Base-by-base conservation (phyloP, 176 grass and related monocot species). In the Tuctoria greenei region DNA sequence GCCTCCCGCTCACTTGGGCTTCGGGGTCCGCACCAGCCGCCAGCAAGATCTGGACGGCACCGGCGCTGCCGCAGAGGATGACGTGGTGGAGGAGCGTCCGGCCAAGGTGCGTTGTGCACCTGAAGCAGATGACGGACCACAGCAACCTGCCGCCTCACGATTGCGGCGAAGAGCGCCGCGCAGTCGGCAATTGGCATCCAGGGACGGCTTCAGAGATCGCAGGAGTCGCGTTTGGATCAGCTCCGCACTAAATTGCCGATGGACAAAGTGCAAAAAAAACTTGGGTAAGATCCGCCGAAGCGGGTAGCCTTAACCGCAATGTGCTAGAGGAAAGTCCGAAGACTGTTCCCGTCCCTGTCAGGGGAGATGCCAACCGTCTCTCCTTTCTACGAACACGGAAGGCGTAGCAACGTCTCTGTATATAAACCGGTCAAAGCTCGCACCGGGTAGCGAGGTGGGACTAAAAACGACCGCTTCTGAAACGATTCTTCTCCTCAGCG, bases 321-420 rank as follows among this genome's bases (percentile, higher is more conserved):
- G 31, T 31, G 31, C 31, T 31, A 31, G 31, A 31, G 31, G 31
- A 31, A 31, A 31, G 31, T 31, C 31, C 31, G 31, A 31, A 31
- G 31, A 31, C 31, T 31, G 31, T 31, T 31, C 31, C 31, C 31
- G 31, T 31, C 31, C 31, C 31, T 31, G 31, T 31, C 31, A 89
- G 86, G 91, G 86, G 89, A 88, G 91, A 97, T 88, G 95, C 91
- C 94, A 93, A 93, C 88, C 88, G 68, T 93, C 94, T 92, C 94
- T 93, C 88, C 91, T 91, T 97, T 93, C 57, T 69, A 89, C 79
- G 79, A 88, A 90, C 82, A 92, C 76, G 0, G 6, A 18, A 46
- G 44, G 37, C 21, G 10, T 0, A 1, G 25, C 1, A 10, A 20
- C 14, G 0, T 12, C 38, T 18, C 0, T 0, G 1, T 0, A 16